A percentile compares a stretch with the other conserved stretches of the same genome.
Evolutionary conservation across 2,329 filamentous ascomycete species (phyloP).

Genomic region (Cordyceps pruinosa): DNA sequence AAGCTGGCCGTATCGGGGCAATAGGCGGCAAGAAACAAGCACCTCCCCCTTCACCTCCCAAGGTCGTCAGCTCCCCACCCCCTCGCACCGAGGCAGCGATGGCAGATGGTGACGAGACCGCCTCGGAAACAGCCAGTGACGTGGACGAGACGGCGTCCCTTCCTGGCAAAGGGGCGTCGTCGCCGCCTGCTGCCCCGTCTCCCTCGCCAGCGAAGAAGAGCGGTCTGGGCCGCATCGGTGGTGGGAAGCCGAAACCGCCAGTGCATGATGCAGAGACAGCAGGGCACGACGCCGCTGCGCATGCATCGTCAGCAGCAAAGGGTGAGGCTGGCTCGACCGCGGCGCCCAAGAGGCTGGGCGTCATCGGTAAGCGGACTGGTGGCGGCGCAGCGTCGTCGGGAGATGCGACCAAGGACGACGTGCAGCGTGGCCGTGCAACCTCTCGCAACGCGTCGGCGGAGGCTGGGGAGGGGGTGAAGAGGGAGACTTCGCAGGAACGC

Average conservation of each 20-base stretch:
- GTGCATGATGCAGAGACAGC: constrained; percentile 14
- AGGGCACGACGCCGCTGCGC: constrained; percentile 1
- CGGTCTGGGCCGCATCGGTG: constrained; percentile 36
- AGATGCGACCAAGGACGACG: constrained; percentile 13
- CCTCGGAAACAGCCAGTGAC: constrained; percentile 34
- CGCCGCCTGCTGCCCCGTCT: constrained; percentile 15
- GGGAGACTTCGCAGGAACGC: constrained; percentile 38
- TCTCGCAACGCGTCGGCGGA: constrained; percentile 16
- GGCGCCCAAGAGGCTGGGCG: constrained; percentile 24
- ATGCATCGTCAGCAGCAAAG: constrained; percentile 15
- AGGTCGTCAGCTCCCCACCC: constrained; percentile 17
- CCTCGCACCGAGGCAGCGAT: constrained; percentile 9
- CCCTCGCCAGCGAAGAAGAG: constrained; percentile 23
- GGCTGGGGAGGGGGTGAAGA: constrained; percentile 24
- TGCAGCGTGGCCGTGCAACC: constrained; percentile 19
- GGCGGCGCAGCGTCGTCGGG: constrained; percentile 1
- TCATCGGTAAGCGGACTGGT: constrained; percentile 27
- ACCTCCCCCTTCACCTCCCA: constrained; percentile 12
- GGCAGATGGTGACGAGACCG: constrained; percentile 28
- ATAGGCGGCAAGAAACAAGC: constrained; percentile 29
- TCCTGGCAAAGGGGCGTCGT: constrained; percentile 14
- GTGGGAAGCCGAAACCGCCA: constrained; percentile 16
- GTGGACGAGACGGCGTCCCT: constrained; percentile 20
- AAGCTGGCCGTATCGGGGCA: constrained; percentile 26
- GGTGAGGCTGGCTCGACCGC: not conserved